phyloP scores from a whole-genome alignment of 768 basidiomycete genomes.

The Ramaria sp. region DNA sequence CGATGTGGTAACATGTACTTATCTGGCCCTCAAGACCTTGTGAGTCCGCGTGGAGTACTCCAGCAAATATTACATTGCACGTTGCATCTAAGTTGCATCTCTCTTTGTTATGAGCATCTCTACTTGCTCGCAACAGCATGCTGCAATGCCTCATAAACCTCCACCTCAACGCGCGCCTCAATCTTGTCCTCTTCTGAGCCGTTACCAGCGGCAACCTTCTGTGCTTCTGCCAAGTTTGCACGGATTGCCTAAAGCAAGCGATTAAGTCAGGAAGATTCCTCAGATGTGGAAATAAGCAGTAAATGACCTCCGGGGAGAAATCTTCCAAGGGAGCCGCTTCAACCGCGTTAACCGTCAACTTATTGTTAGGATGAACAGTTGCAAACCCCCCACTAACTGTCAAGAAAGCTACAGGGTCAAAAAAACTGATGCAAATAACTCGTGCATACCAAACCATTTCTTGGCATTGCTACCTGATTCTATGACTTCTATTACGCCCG shows the following conservation, averaged over 20 bases:
- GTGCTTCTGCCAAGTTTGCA: conserved; percentile 79
- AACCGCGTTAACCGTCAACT: conserved; percentile 90
- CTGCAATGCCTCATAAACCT: conserved; percentile 94
- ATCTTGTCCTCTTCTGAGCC: conserved; percentile 90
- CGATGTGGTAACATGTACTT: too few relatives aligned
- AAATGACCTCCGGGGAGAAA: conserved; percentile 79
- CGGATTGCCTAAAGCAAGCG: conserved; percentile 62
- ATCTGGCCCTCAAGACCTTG: too few relatives aligned
- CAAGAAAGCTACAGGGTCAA: neutral
- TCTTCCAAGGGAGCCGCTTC: conserved; percentile 89
- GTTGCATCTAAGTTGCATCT: neutral
- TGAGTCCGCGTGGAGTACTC: too few relatives aligned
- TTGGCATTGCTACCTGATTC: conserved; percentile 68
- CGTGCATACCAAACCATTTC: conserved; percentile 90
- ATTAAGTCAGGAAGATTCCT: neutral
- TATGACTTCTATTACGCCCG: conserved; percentile 91
- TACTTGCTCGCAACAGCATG: conserved; percentile 35
- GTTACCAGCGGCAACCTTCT: conserved; percentile 67
- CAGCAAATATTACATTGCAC: too few relatives aligned
- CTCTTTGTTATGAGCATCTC: neutral
- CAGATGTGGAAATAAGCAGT: neutral
- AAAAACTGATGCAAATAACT: neutral
- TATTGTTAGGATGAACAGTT: conserved; percentile 95
- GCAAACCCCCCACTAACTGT: conserved; percentile 94
- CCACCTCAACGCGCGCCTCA: conserved; percentile 89